Evolutionary conservation across 2,329 filamentous ascomycete genomes (phyloP).

Genomic region (Albophoma yamanashiensis): DNA sequence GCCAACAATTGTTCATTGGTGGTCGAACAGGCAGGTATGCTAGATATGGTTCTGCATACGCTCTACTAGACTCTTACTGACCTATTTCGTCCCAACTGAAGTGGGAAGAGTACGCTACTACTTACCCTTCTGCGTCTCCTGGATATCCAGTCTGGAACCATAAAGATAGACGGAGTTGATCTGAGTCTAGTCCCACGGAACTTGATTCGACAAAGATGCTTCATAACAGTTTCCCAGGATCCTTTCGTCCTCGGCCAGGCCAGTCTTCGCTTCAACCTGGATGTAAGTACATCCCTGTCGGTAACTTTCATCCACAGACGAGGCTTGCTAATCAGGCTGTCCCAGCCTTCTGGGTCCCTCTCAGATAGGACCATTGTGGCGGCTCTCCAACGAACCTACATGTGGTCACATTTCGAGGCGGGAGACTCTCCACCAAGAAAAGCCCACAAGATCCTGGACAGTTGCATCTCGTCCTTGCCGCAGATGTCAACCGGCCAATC

Average conservation of each 20-base stretch:
- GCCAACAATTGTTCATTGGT: not conserved
- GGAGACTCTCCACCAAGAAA: not conserved
- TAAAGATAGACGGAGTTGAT: not conserved
- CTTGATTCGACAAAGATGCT: not conserved
- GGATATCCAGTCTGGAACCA: not conserved
- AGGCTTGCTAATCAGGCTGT: not conserved
- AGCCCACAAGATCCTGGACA: not conserved
- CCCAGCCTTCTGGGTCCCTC: not conserved
- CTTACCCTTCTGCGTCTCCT: not conserved
- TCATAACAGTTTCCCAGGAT: not conserved
- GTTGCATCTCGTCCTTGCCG: not conserved
- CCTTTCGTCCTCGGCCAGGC: not conserved
- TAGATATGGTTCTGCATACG: not conserved
- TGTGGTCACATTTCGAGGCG: not conserved
- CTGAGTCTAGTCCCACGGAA: not conserved
- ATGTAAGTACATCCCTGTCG: not conserved
- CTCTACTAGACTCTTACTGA: not conserved
- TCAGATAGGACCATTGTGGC: not conserved
- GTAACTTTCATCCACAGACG: not conserved
- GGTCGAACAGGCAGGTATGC: not conserved
- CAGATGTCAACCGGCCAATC: not conserved
- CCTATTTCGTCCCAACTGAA: not conserved
- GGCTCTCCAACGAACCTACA: not conserved
- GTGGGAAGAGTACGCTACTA: not conserved
- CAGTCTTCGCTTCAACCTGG: not conserved